phyloP scores from a whole-genome alignment of 2,329 filamentous ascomycete species.

The Penicillium oxalicum region DNA sequence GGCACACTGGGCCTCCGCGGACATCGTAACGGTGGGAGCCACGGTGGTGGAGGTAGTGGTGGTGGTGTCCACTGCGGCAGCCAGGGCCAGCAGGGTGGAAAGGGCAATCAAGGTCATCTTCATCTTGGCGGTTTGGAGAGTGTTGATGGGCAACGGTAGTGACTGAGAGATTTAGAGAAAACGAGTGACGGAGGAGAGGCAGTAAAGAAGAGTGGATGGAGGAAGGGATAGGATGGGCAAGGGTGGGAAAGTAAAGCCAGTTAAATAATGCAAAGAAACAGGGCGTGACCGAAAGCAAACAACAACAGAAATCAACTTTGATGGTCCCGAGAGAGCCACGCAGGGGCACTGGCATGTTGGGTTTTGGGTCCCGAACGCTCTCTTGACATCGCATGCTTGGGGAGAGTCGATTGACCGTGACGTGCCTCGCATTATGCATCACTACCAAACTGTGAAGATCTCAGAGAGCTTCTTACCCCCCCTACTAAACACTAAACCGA shows the following conservation, averaged over 20 bases:
- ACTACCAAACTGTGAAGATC: too few species aligned
- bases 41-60: slow-evolving; percentile 23
- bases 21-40: slow-evolving; percentile 27
- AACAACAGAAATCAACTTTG: neutral
- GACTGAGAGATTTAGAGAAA: neutral
- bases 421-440: too few species aligned
- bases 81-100: slow-evolving; percentile 41
- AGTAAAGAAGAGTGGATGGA: slow-evolving; percentile 1
- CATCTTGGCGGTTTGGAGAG: slow-evolving; percentile 21
- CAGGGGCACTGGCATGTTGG: slow-evolving; percentile 3
- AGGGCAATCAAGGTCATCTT: slow-evolving; percentile 42
- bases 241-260: neutral
- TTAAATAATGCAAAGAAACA: neutral
- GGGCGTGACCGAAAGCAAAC: neutral
- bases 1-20: slow-evolving; percentile 32
- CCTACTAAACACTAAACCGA: too few species aligned
- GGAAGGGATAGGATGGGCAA: slow-evolving; percentile 1
- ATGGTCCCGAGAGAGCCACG: neutral
- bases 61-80: slow-evolving; percentile 36
- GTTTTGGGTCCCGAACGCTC: neutral
- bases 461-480: too few species aligned
- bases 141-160: neutral
- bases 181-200: neutral
- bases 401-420: too few species aligned
- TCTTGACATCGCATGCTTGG: too few species aligned